Base-by-base conservation (phyloP, 2,329 filamentous ascomycete species). In the Botrytis deweyae region DNA sequence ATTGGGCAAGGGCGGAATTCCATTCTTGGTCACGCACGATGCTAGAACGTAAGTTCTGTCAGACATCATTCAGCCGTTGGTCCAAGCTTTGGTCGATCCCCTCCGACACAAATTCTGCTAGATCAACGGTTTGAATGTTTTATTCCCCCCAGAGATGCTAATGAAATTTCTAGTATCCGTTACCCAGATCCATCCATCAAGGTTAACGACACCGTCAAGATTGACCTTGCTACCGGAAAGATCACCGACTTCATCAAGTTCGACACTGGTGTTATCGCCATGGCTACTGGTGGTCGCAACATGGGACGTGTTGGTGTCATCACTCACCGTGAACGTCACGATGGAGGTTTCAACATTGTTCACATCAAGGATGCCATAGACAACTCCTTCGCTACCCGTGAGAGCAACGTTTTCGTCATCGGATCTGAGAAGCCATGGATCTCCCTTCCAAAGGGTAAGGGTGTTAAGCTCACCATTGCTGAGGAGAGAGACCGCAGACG, bases 11-110 rank as follows among this genome's bases (percentile, higher is more conserved):
- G 97, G 96, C 88, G 96, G 95, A 89, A 97, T 99, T 92, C 96
- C 96, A 97, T 99, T 97, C 95, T 98, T 98, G 94, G 96, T 99
- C 93, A 99, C 96, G 95, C 96, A 99, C 93, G 96, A 99, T 96
- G 96, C 96, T 88, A 93, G 96, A 94, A 99, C 96, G 95, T 99
- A 90, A 97, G 95, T 98, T 92, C 90, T 92, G 88, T 90, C 88
- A 90, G 88, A 93, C 92, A 94, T 98, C 95, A 96, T 95, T 98
- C 95, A 98, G 95, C 92, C 95, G 95, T 98, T 98, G 95, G 94
- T 95, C 93, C 94, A 97, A 96, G 93, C 89, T 97, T 96, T 97
- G 94, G 94, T 87, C 86, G 86, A 88, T 84, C 81, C 81, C 77
- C 63, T 75, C 74, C 74, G 74, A 77, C 75, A 68, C 75, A 78